Evolutionary conservation across 805 yeast genomes (phyloP).

Genomic region (Pichia heedii): DNA sequence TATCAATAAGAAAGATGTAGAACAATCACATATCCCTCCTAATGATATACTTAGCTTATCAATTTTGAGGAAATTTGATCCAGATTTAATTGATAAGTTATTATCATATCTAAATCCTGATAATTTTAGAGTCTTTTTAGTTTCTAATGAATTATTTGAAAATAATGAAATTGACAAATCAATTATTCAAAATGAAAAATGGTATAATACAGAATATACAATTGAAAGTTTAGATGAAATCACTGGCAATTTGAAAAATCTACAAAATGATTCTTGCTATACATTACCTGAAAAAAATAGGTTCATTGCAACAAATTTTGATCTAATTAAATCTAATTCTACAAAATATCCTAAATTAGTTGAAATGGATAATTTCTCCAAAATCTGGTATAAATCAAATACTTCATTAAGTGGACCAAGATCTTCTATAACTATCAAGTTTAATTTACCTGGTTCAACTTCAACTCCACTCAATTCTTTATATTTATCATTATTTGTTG

Average conservation of each 20-base stretch:
- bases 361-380: conserved; percentile 38
- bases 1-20: neutral
- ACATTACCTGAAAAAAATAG: conserved; percentile 62
- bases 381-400: conserved; percentile 84
- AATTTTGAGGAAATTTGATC: conserved; percentile 46
- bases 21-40: conserved; percentile 43
- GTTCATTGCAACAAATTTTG: conserved; percentile 74
- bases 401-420: conserved; percentile 86
- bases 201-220: conserved; percentile 86
- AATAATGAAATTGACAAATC: conserved; percentile 28
- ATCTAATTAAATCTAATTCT: conserved; percentile 37
- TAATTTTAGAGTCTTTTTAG: conserved; percentile 52
- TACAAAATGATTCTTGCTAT: conserved; percentile 30
- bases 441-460: conserved; percentile 57
- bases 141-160: conserved; percentile 39
- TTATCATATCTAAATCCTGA: conserved; percentile 41
- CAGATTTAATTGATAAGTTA: conserved; percentile 41
- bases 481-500: conserved; percentile 53
- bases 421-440: conserved; percentile 55
- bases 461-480: conserved; percentile 51
- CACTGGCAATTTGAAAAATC: conserved; percentile 24
- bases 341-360: conserved; percentile 54
- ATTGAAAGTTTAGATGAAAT: conserved; percentile 33
- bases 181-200: conserved; percentile 49
- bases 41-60: conserved; percentile 52